Conservation (phyloP, 208 protist genomes). For the Wallacemonas sp. region DNA sequence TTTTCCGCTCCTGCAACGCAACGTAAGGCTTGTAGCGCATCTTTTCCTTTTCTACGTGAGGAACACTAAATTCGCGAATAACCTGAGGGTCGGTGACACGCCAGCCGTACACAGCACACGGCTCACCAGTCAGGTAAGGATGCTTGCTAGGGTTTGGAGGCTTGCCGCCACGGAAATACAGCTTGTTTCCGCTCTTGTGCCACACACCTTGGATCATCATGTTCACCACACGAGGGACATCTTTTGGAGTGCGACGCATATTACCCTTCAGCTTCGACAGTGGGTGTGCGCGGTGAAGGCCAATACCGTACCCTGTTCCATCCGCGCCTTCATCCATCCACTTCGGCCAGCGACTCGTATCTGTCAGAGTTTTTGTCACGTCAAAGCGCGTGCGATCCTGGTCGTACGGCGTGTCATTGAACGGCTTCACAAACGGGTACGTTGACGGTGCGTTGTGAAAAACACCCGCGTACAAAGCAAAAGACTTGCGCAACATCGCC, state of each 20-base stretch:
- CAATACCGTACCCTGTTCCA: conserved; percentile 86
- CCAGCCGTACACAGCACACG: conserved; percentile 91
- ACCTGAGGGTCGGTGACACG: conserved; percentile 77
- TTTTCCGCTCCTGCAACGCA: conserved; percentile 82
- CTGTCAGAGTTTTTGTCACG: conserved; percentile 34
- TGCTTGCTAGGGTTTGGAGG: conserved; percentile 88
- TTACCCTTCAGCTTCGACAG: conserved; percentile 84
- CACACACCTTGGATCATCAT: conserved; percentile 93
- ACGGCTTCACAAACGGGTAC: conserved; percentile 87
- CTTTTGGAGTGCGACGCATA: conserved; percentile 45
- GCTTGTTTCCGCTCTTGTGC: conserved; percentile 88
- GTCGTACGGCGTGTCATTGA: conserved; percentile 89
- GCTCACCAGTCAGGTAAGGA: conserved; percentile 88
- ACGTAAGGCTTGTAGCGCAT: conserved; percentile 87
- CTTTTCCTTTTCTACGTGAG: conserved; percentile 68
- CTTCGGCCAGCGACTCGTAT: conserved; percentile 60
- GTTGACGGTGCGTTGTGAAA: conserved; percentile 86
- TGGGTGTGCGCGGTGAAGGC: conserved; percentile 79
- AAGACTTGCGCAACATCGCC: conserved; percentile 10
- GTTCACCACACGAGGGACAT: conserved; percentile 77
- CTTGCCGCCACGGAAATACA: conserved; percentile 90
- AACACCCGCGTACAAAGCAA: conserved; percentile 34
- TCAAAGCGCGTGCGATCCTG: conserved; percentile 68
- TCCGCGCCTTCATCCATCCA: conserved; percentile 91
- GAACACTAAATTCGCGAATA: conserved; percentile 84